Conservation (phyloP, 768 basidiomycete species). For the Chalciporus chontae region DNA sequence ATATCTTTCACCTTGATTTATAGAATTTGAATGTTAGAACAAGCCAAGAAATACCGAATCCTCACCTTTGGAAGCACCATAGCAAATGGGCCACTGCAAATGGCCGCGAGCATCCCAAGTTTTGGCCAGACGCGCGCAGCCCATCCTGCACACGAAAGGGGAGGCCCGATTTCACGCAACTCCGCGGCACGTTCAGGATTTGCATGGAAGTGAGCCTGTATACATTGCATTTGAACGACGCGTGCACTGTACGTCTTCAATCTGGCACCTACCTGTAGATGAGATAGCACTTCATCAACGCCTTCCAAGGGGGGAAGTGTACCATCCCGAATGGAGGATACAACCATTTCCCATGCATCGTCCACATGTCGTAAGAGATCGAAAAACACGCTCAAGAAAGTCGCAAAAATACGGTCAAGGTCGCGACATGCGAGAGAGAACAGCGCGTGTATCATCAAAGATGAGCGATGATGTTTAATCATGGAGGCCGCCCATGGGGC, state of each 20-base stretch:
- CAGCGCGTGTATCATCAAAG: slow-evolving; percentile 10
- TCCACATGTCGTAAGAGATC: slow-evolving; percentile 7
- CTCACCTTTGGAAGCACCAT: slow-evolving; percentile 13
- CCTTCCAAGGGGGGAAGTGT: slow-evolving; percentile 13
- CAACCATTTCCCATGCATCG: slow-evolving; percentile 10
- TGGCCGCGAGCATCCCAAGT: not conserved
- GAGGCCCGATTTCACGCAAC: slow-evolving; percentile 10
- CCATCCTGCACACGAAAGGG: slow-evolving; percentile 15
- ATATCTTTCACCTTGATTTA: not conserved
- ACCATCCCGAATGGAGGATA: slow-evolving; percentile 15
- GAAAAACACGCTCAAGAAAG: slow-evolving; percentile 1
- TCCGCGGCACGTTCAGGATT: slow-evolving; percentile 20
- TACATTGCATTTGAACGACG: not conserved
- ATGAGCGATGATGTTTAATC: slow-evolving; percentile 2
- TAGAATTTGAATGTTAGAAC: not conserved
- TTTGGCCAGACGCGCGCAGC: slow-evolving; percentile 16
- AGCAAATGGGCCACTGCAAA: slow-evolving; percentile 11
- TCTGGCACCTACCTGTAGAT: slow-evolving; percentile 8
- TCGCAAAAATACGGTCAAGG: not conserved
- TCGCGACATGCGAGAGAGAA: slow-evolving; percentile 6
- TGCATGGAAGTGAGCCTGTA: slow-evolving; percentile 10
- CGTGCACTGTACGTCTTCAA: not conserved
- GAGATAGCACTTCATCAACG: slow-evolving; percentile 2
- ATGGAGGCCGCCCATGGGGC: slow-evolving; percentile 3
- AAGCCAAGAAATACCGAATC: not conserved